Conservation (phyloP, 2,329 filamentous ascomycete genomes). For the Colletotrichum kahawae region DNA sequence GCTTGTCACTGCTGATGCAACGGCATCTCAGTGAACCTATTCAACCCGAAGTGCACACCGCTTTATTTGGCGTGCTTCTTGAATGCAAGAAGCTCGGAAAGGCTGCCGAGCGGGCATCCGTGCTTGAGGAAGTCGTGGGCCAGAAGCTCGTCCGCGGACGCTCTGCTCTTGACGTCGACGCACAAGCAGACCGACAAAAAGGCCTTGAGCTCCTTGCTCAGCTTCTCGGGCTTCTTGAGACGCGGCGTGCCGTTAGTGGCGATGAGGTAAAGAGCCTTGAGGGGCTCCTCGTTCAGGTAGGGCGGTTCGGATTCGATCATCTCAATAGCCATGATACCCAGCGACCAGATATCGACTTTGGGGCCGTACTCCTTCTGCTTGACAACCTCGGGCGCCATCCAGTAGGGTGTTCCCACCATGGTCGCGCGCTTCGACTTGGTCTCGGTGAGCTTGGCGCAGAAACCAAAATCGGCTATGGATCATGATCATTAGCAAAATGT, state of each 20-base stretch:
- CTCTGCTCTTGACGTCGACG: conserved; percentile 93
- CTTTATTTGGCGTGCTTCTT: conserved; percentile 72
- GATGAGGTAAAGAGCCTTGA: conserved; percentile 97
- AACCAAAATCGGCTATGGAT: conserved; percentile 89
- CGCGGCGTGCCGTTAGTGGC: conserved; percentile 96
- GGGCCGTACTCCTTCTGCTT: conserved; percentile 99
- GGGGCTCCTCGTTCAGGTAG: conserved; percentile 95
- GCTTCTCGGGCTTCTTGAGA: conserved; percentile 97
- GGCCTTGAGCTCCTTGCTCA: conserved; percentile 96
- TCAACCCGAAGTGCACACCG: not conserved
- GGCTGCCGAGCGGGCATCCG: conserved; percentile 81
- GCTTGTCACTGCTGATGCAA: not conserved
- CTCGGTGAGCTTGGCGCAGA: conserved; percentile 98
- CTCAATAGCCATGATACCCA: conserved; percentile 99
- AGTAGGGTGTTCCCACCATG: conserved; percentile 99
- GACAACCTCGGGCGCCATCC: conserved; percentile 99
- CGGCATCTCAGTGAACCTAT: not conserved
- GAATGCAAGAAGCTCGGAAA: conserved; percentile 88
- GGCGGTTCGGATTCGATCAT: conserved; percentile 99
- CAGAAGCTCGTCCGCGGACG: conserved; percentile 87
- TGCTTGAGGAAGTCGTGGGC: conserved; percentile 94
- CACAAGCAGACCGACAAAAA: conserved; percentile 97
- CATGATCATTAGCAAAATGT: conserved; percentile 34
- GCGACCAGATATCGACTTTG: conserved; percentile 98
- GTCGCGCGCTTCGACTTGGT: conserved; percentile 96